Conservation (phyloP, 2,329 filamentous ascomycete species). For the Purpureocillium takamizusanense region DNA sequence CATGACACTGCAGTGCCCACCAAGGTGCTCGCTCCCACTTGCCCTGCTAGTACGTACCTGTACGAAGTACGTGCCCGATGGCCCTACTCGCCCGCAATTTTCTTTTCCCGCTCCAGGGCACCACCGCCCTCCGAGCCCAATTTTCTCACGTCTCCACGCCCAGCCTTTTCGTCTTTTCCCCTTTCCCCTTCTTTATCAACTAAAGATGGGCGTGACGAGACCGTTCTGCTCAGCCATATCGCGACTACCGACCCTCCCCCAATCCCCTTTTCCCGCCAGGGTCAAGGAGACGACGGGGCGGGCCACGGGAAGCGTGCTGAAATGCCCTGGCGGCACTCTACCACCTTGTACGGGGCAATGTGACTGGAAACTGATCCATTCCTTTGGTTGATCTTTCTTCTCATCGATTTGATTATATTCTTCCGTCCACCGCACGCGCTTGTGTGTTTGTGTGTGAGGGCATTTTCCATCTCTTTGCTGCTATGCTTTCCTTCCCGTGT, state of each 20-base stretch:
- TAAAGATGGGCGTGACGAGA: slow-evolving; percentile 73
- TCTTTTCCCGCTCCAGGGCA: background rate
- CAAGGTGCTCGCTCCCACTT: too few species aligned
- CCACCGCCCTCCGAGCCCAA: background rate
- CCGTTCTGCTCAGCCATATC: slow-evolving; percentile 48
- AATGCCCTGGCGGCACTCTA: slow-evolving; percentile 54
- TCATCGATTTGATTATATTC: slow-evolving; percentile 15
- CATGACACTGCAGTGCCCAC: too few species aligned
- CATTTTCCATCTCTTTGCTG: too few species aligned
- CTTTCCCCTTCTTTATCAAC: slow-evolving; percentile 48
- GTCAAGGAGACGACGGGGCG: too few species aligned
- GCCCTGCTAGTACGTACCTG: too few species aligned
- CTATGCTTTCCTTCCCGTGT: too few species aligned
- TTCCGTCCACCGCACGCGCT: slow-evolving; percentile 9
- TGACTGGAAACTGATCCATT: slow-evolving; percentile 55
- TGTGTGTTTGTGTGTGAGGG: too few species aligned
- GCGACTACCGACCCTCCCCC: slow-evolving; percentile 40
- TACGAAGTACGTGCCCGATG: too few species aligned
- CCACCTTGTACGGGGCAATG: slow-evolving; percentile 54
- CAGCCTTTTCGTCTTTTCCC: slow-evolving; percentile 10
- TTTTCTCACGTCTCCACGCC: too few species aligned
- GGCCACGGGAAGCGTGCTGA: slow-evolving; percentile 48
- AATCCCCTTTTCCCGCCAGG: slow-evolving; percentile 5
- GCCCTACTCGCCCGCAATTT: too few species aligned
- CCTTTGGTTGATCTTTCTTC: slow-evolving; percentile 25